Base-by-base conservation (phyloP, 805 yeast species). In the Candida morakotiae region DNA sequence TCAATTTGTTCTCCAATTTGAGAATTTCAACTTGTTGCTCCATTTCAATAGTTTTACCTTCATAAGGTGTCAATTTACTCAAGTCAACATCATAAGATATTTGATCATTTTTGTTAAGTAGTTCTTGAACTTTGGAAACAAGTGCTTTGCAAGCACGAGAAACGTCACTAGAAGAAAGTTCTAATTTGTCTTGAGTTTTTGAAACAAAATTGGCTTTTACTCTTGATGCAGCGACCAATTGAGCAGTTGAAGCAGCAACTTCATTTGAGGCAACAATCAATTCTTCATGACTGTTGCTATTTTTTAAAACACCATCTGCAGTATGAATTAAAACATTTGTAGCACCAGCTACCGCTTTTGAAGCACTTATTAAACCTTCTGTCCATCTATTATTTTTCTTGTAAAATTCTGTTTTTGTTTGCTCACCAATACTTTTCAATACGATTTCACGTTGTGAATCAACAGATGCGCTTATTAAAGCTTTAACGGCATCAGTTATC, bases 351-450 rank as follows among this genome's bases (percentile, higher is more conserved):
- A 87, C 93, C 1, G 91, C 81, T 49, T 83, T 81, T 1, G 95
- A 87, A 13, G 96, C 96, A 42, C 94, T 83, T 21, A 87, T 80
- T 40, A 87, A 77, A 16, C 96, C 96, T 60, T 88, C 95, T 0
- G 96, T 86, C 96, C 96, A 87, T 50, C 91, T 73, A 58, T 81
- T 87, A 57, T 87, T 84, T 60, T 86, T 87, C 56, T 82, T 84
- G 62, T 88, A 88, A 57, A 82, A 87, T 31, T 83, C 84, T 10
- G 87, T 77, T 40, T 78, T 69, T 1, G 86, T 69, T 32, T 73
- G 77, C 0, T 78, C 58, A 3, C 91, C 91, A 41, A 73, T 70
- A 29, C 86, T 87, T 41, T 74, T 75, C 39, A 77, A 73, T 5
- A 82, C 91, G 53, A 87, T 87, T 59, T 87, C 96, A 40, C 75